Conservation (phyloP, 1,139 yeast species). For the Schwanniomyces etchellsii region DNA sequence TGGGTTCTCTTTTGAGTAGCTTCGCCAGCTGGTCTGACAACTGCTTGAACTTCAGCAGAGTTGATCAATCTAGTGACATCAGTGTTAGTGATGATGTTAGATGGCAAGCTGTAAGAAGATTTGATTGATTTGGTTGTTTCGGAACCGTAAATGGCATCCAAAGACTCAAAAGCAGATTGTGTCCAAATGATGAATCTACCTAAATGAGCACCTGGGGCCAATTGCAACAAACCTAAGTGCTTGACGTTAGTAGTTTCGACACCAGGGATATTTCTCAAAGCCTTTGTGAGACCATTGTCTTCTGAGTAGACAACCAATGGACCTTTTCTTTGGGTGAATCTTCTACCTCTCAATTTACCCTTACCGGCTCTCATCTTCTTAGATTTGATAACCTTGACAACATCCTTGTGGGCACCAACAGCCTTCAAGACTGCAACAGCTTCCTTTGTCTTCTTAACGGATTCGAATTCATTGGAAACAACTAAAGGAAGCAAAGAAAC, state of each 20-base stretch:
- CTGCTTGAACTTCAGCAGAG: slow-evolving; percentile 99
- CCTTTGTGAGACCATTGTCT: slow-evolving; percentile 97
- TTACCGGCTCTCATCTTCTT: slow-evolving; percentile 99
- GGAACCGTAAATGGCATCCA: slow-evolving; percentile 97
- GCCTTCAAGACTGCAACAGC: slow-evolving; percentile 98
- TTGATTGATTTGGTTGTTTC: slow-evolving; percentile 81
- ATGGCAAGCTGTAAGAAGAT: slow-evolving; percentile 88
- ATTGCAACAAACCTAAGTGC: slow-evolving; percentile 93
- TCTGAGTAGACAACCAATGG: slow-evolving; percentile 97
- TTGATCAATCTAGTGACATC: slow-evolving; percentile 96
- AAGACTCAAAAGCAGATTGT: slow-evolving; percentile 94
- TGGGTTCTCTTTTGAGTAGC: slow-evolving; percentile 89
- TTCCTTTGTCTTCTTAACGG: slow-evolving; percentile 94
- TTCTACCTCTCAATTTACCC: slow-evolving; percentile 99
- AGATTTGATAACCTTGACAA: slow-evolving; percentile 96
- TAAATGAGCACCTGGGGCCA: slow-evolving; percentile 99
- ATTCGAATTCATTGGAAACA: slow-evolving; percentile 89
- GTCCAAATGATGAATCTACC: slow-evolving; percentile 99
- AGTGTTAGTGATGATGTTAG: slow-evolving; percentile 90
- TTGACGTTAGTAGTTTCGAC: slow-evolving; percentile 94
- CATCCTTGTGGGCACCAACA: slow-evolving; percentile 98
- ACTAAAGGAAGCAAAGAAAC: slow-evolving; percentile 98
- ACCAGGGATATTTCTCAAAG: slow-evolving; percentile 99
- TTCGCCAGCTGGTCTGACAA: slow-evolving; percentile 95
- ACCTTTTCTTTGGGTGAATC: slow-evolving; percentile 99